Evolutionary conservation across 2,329 filamentous ascomycete species (phyloP).

Genomic region (Trichoderma arundinaceum): DNA sequence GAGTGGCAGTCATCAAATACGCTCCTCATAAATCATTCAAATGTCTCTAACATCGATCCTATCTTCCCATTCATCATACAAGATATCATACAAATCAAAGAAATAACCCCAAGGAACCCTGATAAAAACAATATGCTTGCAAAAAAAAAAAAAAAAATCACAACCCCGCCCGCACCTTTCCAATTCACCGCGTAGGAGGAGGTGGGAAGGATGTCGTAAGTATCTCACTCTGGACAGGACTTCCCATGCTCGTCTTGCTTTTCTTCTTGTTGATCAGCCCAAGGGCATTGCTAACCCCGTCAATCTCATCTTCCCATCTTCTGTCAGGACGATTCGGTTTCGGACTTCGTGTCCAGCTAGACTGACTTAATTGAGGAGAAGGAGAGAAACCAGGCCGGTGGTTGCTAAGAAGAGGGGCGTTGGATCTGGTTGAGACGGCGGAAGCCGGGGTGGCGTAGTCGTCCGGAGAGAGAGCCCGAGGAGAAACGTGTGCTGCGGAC

Average conservation of each 20-base stretch:
- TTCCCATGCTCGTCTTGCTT: conserved; percentile 17
- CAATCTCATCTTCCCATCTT: conserved; percentile 22
- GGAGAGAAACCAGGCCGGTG: conserved; percentile 36
- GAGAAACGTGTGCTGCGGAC: conserved; percentile 27
- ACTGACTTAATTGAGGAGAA: conserved; percentile 30
- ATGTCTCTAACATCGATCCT: background rate
- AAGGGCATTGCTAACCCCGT: background rate
- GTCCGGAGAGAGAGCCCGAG: conserved; percentile 31
- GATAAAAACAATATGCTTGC: background rate
- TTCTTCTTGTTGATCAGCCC: conserved; percentile 25
- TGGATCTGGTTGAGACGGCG: conserved; percentile 44
- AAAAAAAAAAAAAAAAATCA: too few relatives aligned
- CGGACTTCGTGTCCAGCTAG: conserved; percentile 24
- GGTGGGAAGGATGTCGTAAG: conserved; percentile 48
- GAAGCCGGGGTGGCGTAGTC: conserved; percentile 43
- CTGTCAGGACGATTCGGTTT: conserved; percentile 7
- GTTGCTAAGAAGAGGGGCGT: conserved; percentile 44
- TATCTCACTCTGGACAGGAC: conserved; percentile 19
- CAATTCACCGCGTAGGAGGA: conserved; percentile 41
- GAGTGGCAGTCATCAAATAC: too few relatives aligned
- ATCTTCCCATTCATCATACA: background rate
- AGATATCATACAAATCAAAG: conserved; percentile 5
- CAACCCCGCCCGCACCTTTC: background rate
- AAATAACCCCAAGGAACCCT: background rate
- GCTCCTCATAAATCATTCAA: conserved; percentile 13